These are phyloP conservation scores for Leccinum ochraceum DNA, from an alignment of 768 basidiomycete species.

Conservation along the genomic window DNA sequence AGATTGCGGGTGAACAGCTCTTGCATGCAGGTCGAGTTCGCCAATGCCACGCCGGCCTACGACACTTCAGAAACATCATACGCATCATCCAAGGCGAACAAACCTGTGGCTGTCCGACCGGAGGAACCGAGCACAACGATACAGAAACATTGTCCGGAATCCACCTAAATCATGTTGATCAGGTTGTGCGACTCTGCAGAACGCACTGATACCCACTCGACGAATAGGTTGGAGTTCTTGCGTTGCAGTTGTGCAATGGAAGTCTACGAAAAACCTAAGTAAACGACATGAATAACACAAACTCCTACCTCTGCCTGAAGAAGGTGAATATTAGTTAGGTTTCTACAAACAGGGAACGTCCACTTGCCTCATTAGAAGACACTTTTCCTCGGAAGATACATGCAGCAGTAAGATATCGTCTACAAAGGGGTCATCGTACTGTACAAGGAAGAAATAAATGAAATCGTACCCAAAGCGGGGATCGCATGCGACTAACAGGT, in stretches of 20 bases:
- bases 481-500: slow-evolving; percentile 81
- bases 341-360: not conserved
- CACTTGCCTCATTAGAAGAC: slow-evolving; percentile 74
- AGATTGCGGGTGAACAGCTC: slow-evolving; percentile 81
- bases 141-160: slow-evolving; percentile 90
- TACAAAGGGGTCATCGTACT: slow-evolving; percentile 26
- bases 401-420: slow-evolving; percentile 85
- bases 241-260: slow-evolving; percentile 72
- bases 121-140: slow-evolving; percentile 79
- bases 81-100: slow-evolving; percentile 15
- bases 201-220: slow-evolving; percentile 55
- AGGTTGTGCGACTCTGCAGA: not conserved
- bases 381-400: slow-evolving; percentile 86
- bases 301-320: slow-evolving; percentile 52
- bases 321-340: slow-evolving; percentile 7
- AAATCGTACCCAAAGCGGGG: slow-evolving; percentile 64
- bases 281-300: slow-evolving; percentile 6
- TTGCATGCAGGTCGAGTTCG: slow-evolving; percentile 83
- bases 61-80: slow-evolving; percentile 13
- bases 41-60: slow-evolving; percentile 67
- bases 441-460: not conserved
- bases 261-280: slow-evolving; percentile 43
- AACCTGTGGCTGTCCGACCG: slow-evolving; percentile 74
- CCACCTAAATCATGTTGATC: slow-evolving; percentile 52
- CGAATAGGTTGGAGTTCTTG: slow-evolving; percentile 74